A percentile compares a stretch with the other conserved stretches of the same genome.
Evolutionary conservation across 129 eudicot genomes (phyloP).

Genomic region (Apium graveolens): DNA sequence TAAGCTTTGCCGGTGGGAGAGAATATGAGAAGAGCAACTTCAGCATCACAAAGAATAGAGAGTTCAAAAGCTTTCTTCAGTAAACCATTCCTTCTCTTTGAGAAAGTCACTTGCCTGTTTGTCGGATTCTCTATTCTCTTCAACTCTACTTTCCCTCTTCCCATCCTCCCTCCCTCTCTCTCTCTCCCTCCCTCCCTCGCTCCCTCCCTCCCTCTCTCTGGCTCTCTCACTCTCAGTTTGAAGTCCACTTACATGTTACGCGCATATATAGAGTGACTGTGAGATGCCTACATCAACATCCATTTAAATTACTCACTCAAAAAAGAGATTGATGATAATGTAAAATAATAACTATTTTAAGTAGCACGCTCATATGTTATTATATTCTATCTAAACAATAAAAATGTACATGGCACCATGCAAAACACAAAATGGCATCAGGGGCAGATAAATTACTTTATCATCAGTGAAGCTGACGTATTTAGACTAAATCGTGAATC

Average conservation of each 20-base stretch:
- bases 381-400: neutral
- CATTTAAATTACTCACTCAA: too few relatives aligned
- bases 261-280: neutral
- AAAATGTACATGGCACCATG: neutral
- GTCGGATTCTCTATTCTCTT: constrained; percentile 67
- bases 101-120: constrained; percentile 69
- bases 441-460: neutral
- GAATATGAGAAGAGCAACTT: constrained; percentile 52
- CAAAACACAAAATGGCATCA: neutral
- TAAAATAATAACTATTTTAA: neutral
- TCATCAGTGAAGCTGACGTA: neutral
- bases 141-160: constrained; percentile 70
- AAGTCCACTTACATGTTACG: neutral
- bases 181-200: too few relatives aligned
- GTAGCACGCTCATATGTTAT: neutral
- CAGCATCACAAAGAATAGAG: constrained; percentile 62
- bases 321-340: neutral
- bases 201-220: neutral
- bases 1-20: constrained; percentile 58
- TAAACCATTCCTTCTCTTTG: constrained; percentile 71
- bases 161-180: constrained; percentile 21
- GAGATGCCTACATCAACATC: too few relatives aligned
- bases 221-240: neutral
- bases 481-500: too few relatives aligned
- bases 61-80: constrained; percentile 63